Conservation (phyloP, 2,329 filamentous ascomycete species). For the Fusarium sp. region DNA sequence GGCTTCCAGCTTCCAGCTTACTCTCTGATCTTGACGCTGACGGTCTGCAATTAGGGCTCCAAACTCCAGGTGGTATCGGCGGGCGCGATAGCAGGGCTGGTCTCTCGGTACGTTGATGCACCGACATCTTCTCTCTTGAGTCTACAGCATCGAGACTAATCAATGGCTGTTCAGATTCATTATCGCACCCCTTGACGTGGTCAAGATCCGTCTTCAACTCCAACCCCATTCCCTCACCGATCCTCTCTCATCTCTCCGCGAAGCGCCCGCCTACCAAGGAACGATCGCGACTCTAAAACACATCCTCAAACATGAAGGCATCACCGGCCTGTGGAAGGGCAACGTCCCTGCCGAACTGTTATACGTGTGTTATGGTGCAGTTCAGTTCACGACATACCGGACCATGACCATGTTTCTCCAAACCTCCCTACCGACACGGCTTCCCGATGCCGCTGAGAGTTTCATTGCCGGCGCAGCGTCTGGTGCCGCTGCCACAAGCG, state of each 20-base stretch:
- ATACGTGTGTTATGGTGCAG: slow-evolving; percentile 91
- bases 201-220: slow-evolving; percentile 97
- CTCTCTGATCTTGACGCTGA: slow-evolving; percentile 20
- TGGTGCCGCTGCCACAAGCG: slow-evolving; percentile 84
- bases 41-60: slow-evolving; percentile 62
- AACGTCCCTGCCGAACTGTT: slow-evolving; percentile 96
- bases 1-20: background rate
- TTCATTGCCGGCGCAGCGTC: slow-evolving; percentile 89
- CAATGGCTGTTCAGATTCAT: slow-evolving; percentile 76
- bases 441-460: slow-evolving; percentile 80
- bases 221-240: slow-evolving; percentile 89
- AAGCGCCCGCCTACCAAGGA: slow-evolving; percentile 76
- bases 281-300: slow-evolving; percentile 82
- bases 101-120: slow-evolving; percentile 79
- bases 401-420: slow-evolving; percentile 79
- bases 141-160: slow-evolving; percentile 28
- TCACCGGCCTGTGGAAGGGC: slow-evolving; percentile 95
- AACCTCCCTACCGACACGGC: slow-evolving; percentile 58
- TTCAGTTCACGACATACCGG: slow-evolving; percentile 93
- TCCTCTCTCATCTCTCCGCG: slow-evolving; percentile 73
- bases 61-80: slow-evolving; percentile 70
- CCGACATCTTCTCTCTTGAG: background rate
- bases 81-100: slow-evolving; percentile 81
- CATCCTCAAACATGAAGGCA: slow-evolving; percentile 85
- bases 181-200: slow-evolving; percentile 94